Evolutionary conservation across 257 asterid genomes (phyloP), one percentile per base, ranked within the genome.

Genomic region (Nicotiana sylvestris): DNA sequence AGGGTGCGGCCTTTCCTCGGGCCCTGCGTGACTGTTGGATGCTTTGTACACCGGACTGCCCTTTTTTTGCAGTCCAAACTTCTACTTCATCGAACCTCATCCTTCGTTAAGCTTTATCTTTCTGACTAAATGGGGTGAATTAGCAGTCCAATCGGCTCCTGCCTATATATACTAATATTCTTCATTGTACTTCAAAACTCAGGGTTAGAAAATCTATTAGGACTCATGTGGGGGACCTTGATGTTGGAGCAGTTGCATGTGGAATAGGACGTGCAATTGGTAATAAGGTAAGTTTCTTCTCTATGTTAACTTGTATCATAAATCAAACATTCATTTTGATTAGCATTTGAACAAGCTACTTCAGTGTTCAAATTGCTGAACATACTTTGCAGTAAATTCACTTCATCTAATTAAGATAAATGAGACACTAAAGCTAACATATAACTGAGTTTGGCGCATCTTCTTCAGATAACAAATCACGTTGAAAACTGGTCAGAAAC

Each of bases 211-310:
- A 91, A 81, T 55, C 91, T 25, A 93, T 93, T 43, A 88, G 99
- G 84, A 85, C 90, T 33, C 91, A 92, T 78, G 94, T 90, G 3
- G 99, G 99, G 55, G 99, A 95, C 82, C 91, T 95, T 18, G 99
- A 95, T 67, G 97, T 93, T 82, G 91, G 87, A 81, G 99, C 99
- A 68, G 99, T 95, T 1, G 98, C 98, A 1, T 95, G 99, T 86
- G 99, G 99, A 43, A 90, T 93, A 79, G 99, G 99, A 21, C 99
- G 98, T 53, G 98, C 99, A 8, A 95, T 95, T 64, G 99, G 99
- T 83, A 96, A 96, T 80, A 96, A 96, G 98, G 99, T 94, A 87
- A 86, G 64, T 16, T 76, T 74, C 16, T 64, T 11, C 18, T 64
- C 37, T 64, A 29, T 25, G 7, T 25, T 61, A 61, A 61, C 67